These are phyloP conservation scores for Ganoderma boninense DNA, from an alignment of 1,284 basidiomycete genomes.

Conservation along the genomic window DNA sequence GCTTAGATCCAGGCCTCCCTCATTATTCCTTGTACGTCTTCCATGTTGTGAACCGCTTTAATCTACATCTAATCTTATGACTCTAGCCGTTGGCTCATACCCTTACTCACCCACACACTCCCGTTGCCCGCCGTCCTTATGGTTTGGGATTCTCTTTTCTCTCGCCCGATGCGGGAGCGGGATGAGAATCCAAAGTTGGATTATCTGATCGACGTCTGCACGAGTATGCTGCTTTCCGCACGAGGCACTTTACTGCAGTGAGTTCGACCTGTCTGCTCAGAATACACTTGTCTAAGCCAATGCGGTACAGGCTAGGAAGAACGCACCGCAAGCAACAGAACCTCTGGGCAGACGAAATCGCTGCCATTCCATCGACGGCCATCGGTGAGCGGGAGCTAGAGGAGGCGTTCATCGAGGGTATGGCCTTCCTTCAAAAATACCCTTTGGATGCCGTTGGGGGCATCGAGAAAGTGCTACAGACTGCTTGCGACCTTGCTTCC, in stretches of 20 bases:
- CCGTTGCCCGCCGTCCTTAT: constrained; percentile 66
- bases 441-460: constrained; percentile 71
- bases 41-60: constrained; percentile 24
- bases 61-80: constrained; percentile 22
- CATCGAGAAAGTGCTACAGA: constrained; percentile 74
- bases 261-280: constrained; percentile 28
- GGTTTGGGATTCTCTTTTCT: constrained; percentile 77
- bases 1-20: constrained; percentile 74
- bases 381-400: constrained; percentile 62
- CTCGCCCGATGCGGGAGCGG: constrained; percentile 61
- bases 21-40: constrained; percentile 81
- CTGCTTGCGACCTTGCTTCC: constrained; percentile 63
- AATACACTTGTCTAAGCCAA: not conserved
- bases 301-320: constrained; percentile 59
- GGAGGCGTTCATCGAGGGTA: constrained; percentile 72
- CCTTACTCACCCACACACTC: constrained; percentile 75
- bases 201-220: constrained; percentile 70
- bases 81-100: constrained; percentile 77
- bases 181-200: constrained; percentile 70
- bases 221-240: constrained; percentile 69
- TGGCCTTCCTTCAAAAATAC: constrained; percentile 69
- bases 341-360: constrained; percentile 63
- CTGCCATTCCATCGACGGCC: constrained; percentile 49
- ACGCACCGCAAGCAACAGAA: constrained; percentile 50
- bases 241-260: constrained; percentile 64